phyloP scores from a whole-genome alignment of 179 eudicot genomes.

The Beta corolliflora region DNA sequence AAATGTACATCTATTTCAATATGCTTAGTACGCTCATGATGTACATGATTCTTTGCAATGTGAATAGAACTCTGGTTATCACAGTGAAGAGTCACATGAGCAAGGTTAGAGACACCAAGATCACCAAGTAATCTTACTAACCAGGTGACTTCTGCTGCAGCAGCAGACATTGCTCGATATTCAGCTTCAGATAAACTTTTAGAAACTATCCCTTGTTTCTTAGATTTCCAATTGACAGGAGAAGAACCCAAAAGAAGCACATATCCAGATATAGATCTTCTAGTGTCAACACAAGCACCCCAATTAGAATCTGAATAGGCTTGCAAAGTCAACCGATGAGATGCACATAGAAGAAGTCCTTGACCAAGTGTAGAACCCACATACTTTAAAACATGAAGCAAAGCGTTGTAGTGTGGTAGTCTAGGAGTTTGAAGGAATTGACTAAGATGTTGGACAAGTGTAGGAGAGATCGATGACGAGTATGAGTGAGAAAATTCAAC shows the following conservation, averaged over 20 bases:
- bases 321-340: no score
- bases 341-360: accelerated
- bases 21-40: neutral
- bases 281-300: neutral
- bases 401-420: neutral
- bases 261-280: neutral
- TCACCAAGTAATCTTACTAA: neutral
- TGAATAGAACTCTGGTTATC: neutral
- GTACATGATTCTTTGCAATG: neutral
- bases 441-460: neutral
- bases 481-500: neutral
- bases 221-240: neutral
- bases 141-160: neutral
- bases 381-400: neutral
- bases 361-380: neutral
- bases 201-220: neutral
- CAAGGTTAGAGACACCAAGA: neutral
- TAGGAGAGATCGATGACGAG: neutral
- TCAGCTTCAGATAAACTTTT: neutral
- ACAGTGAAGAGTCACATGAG: no score
- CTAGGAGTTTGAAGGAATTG: neutral
- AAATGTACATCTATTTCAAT: neutral
- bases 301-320: neutral
- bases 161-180: neutral
- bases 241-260: neutral